Evolutionary conservation across 2,329 filamentous ascomycete genomes (phyloP).

Genomic region (Berkeleyomyces rouxiae): DNA sequence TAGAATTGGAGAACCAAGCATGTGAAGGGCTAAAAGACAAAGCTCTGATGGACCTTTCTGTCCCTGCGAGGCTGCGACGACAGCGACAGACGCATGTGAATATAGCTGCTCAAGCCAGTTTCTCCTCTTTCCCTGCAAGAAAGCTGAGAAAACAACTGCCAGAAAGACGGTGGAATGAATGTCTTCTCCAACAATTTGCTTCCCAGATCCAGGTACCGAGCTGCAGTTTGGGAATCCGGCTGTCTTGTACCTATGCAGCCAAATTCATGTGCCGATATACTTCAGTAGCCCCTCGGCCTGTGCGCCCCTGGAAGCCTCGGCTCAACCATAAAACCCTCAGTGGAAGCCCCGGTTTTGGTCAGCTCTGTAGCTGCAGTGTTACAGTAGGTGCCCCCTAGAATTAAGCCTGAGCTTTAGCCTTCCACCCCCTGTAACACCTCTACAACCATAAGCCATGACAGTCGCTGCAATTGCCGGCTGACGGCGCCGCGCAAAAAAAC

Average conservation of each 20-base stretch:
- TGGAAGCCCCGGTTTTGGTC: neutral
- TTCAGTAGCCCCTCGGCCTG: slow-evolving; percentile 1
- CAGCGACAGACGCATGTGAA: neutral
- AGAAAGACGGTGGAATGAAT: neutral
- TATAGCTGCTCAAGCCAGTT: neutral
- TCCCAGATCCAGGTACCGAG: neutral
- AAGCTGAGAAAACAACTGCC: neutral
- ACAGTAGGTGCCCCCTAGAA: neutral
- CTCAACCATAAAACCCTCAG: neutral
- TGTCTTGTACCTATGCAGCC: neutral
- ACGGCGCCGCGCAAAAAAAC: neutral
- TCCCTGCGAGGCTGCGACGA: neutral
- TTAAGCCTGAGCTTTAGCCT: neutral
- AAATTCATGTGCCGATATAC: neutral
- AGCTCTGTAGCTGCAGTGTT: neutral
- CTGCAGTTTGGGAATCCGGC: neutral
- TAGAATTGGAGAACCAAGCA: neutral
- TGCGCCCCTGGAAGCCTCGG: neutral
- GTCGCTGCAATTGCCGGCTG: neutral
- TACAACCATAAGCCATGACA: neutral
- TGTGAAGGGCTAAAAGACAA: neutral
- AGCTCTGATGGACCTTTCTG: neutral
- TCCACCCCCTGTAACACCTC: neutral
- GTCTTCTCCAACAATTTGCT: neutral
- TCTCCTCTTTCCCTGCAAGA: neutral